Evolutionary conservation across 345 rosid genomes (phyloP).

Genomic region (Populus simonii): DNA sequence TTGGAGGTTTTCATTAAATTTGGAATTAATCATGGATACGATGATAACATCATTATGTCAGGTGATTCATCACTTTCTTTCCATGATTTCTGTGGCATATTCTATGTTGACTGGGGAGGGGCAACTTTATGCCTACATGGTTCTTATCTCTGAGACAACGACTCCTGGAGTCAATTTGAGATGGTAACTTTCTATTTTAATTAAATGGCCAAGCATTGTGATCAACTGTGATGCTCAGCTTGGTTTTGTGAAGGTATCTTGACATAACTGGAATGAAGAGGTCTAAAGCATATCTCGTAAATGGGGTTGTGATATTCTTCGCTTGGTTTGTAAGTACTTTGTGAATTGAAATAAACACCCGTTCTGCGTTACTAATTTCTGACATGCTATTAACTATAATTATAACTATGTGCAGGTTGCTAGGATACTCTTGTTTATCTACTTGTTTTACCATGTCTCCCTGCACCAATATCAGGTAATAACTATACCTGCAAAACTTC

Average conservation of each 20-base stretch:
- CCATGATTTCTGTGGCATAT: constrained; percentile 63
- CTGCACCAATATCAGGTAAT: constrained; percentile 71
- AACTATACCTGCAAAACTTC: neutral
- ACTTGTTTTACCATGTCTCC: constrained; percentile 77
- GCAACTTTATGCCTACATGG: constrained; percentile 78
- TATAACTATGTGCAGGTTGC: constrained; percentile 56
- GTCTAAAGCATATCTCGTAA: constrained; percentile 64
- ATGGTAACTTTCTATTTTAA: constrained; percentile 48
- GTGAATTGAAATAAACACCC: neutral
- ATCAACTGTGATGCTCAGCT: neutral
- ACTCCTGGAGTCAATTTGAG: constrained; percentile 86
- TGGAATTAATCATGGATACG: neutral
- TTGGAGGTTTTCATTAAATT: neutral
- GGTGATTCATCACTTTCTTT: constrained; percentile 77
- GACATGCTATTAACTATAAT: neutral
- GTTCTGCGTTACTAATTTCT: neutral
- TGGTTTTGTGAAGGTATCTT: constrained; percentile 52
- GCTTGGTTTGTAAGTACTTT: constrained; percentile 71
- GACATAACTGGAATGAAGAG: constrained; percentile 79
- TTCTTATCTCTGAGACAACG: constrained; percentile 78
- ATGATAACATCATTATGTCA: constrained; percentile 21
- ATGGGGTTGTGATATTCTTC: constrained; percentile 68
- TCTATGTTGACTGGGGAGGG: constrained; percentile 75
- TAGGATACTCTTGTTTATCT: constrained; percentile 64
- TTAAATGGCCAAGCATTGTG: neutral